Percentiles rank a stretch among this genome's conserved stretches.
phyloP scores from a whole-genome alignment of 768 basidiomycete species.

The Leccinum longicurvipes region DNA sequence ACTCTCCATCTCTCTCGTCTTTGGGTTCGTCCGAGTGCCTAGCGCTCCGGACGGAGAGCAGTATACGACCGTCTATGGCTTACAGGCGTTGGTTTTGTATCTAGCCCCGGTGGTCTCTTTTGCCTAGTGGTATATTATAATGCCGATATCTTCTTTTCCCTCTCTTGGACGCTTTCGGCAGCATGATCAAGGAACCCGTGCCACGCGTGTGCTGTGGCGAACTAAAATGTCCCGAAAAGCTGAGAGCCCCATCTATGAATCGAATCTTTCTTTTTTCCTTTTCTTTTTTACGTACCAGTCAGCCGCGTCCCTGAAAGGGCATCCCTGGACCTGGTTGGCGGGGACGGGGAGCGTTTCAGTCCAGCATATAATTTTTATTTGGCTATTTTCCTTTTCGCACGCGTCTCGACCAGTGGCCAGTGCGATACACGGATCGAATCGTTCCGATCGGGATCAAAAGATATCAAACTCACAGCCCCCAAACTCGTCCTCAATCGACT shows the following conservation, averaged over 20 bases:
- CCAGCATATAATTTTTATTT: neutral
- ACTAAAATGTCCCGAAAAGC: neutral
- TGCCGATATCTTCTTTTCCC: conserved; percentile 4
- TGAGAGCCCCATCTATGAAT: neutral
- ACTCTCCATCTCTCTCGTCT: conserved; percentile 10
- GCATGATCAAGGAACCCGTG: conserved; percentile 3
- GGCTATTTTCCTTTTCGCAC: neutral
- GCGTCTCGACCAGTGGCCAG: neutral
- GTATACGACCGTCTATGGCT: conserved; percentile 3
- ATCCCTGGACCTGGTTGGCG: neutral
- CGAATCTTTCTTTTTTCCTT: neutral
- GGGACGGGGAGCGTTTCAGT: neutral
- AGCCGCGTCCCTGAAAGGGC: neutral
- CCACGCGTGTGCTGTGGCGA: neutral
- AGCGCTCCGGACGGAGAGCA: conserved; percentile 15
- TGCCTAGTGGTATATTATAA: conserved; percentile 24
- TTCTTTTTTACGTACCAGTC: neutral
- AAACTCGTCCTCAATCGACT: no score
- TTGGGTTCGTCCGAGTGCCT: conserved; percentile 15
- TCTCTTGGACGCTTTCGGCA: neutral
- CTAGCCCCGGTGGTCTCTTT: conserved; percentile 6
- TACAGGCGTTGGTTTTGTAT: conserved; percentile 20
- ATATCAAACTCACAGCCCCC: neutral
- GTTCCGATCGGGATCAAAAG: neutral
- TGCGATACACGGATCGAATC: neutral